Conservation (phyloP, 2,329 filamentous ascomycete genomes). For the Sclerotinia sclerotiorum region DNA sequence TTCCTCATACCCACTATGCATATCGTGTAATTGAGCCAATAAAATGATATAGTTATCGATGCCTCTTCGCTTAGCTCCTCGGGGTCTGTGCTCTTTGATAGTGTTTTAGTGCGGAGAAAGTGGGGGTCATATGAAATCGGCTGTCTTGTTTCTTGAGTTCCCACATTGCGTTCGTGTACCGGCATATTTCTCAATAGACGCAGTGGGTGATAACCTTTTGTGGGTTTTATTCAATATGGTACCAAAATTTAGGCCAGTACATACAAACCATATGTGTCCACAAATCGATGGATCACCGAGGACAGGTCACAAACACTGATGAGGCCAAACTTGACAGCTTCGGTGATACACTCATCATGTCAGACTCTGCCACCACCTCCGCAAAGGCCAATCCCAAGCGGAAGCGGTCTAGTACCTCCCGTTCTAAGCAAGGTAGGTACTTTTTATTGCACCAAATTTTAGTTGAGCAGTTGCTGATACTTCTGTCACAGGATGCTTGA, state of each 20-base stretch:
- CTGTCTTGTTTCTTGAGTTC: not conserved
- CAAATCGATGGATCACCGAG: not conserved
- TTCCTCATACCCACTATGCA: not conserved
- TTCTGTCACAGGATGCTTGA: slow-evolving; percentile 20
- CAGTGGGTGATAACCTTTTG: not conserved
- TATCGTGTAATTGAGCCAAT: slow-evolving; percentile 3
- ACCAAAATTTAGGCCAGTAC: no score
- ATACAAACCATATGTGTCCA: not conserved
- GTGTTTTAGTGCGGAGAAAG: not conserved
- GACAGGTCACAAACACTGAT: not conserved
- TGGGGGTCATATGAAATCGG: not conserved
- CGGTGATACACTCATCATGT: not conserved
- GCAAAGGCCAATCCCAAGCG: not conserved
- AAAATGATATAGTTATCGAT: not conserved
- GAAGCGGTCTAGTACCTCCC: not conserved
- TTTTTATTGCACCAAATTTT: not conserved
- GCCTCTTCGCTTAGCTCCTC: not conserved
- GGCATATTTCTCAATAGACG: not conserved
- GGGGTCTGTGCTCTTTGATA: not conserved
- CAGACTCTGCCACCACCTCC: not conserved
- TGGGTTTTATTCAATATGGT: not conserved
- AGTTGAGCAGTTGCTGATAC: not conserved
- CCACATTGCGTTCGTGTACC: not conserved
- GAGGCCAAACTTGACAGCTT: not conserved
- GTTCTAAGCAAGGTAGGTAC: slow-evolving; percentile 16